A percentile compares a stretch with the other conserved stretches of the same genome.
These are phyloP conservation scores for Lepiota brunneoincarnata DNA, from an alignment of 768 basidiomycete genomes.

Conservation along the genomic window DNA sequence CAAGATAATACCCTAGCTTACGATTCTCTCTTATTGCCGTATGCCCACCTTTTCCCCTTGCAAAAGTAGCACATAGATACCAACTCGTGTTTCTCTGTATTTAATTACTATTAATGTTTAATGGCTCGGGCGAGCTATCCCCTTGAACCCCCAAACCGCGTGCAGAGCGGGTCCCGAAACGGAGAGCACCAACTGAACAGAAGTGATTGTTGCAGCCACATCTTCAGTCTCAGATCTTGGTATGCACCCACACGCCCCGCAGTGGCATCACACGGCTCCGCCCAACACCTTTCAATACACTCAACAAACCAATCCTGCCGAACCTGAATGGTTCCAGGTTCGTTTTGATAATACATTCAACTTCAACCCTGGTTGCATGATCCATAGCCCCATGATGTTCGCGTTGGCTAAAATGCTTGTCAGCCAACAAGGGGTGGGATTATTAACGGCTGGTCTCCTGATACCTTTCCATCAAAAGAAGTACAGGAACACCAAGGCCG, in stretches of 20 bases:
- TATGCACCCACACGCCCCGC: background rate
- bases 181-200: background rate
- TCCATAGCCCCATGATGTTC: background rate
- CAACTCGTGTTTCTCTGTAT: background rate
- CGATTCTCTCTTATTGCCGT: conserved; percentile 3
- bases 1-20: conserved; percentile 3
- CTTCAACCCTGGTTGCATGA: background rate
- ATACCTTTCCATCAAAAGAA: conserved; percentile 3
- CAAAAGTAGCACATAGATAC: conserved; percentile 10
- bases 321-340: background rate
- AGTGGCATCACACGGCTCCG: background rate
- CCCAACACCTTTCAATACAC: background rate
- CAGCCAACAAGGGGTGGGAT: conserved; percentile 5
- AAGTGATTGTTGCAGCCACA: background rate
- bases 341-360: background rate
- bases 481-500: conserved; percentile 5
- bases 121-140: background rate
- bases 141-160: background rate
- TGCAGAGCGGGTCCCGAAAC: conserved; percentile 2
- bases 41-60: background rate
- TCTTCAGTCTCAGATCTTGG: background rate
- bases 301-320: background rate
- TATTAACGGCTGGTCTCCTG: background rate
- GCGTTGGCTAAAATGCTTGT: background rate
- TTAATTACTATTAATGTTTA: conserved; percentile 5